phyloP scores from a whole-genome alignment of 2,329 filamentous ascomycete species.

The Cladophialophora immunda region DNA sequence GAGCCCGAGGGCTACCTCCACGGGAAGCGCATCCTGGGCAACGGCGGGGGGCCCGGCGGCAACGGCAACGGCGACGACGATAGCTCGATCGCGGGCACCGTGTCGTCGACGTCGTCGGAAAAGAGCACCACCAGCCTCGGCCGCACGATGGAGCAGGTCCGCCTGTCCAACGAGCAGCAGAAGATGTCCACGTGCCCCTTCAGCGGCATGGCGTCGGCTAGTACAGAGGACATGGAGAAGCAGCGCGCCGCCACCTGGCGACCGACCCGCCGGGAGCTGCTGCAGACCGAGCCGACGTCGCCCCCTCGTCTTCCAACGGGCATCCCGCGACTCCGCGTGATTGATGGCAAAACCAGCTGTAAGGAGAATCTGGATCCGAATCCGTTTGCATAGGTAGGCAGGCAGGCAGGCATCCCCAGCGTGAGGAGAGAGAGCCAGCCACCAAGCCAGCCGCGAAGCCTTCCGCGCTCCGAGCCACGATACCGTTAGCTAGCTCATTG shows the following conservation, averaged over 20 bases:
- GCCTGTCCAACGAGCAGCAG: constrained; percentile 18
- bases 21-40: constrained; percentile 66
- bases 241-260: constrained; percentile 32
- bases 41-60: background rate
- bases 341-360: constrained; percentile 33
- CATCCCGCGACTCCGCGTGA: constrained; percentile 32
- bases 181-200: constrained; percentile 29
- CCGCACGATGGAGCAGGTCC: constrained; percentile 31
- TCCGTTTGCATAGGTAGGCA: constrained; percentile 22
- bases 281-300: background rate
- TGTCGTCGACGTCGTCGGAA: constrained; percentile 30
- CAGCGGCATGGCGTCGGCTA: constrained; percentile 25
- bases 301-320: constrained; percentile 19
- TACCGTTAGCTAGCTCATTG: no score
- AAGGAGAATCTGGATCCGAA: constrained; percentile 35
- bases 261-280: constrained; percentile 19
- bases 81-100: constrained; percentile 14
- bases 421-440: background rate
- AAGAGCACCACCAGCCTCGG: constrained; percentile 33
- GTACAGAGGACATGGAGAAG: constrained; percentile 21
- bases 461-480: no score
- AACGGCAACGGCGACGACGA: constrained; percentile 16
- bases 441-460: no score
- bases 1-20: constrained; percentile 72
- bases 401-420: background rate